Evolutionary conservation across 108 stramenopile genomes (phyloP).

Genomic region (Aurantiochytrium sp.): DNA sequence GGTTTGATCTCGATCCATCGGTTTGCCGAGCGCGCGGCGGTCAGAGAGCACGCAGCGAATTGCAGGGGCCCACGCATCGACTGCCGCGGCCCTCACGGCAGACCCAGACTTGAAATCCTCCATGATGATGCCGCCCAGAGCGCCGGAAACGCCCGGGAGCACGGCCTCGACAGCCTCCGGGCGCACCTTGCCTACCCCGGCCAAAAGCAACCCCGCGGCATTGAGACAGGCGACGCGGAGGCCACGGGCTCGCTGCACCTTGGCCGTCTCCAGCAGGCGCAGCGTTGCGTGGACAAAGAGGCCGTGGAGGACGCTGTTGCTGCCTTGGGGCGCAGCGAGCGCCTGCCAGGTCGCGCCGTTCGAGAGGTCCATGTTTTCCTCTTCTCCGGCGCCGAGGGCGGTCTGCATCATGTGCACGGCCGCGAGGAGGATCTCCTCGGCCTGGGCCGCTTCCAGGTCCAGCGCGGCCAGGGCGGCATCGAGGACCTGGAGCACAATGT

Average conservation of each 20-base stretch:
- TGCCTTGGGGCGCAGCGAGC: neutral
- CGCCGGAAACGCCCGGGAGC: neutral
- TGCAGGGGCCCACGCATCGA: neutral
- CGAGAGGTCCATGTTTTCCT: no score
- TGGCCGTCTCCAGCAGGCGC: neutral
- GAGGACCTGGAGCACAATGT: neutral
- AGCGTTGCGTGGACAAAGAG: neutral
- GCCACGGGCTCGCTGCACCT: neutral
- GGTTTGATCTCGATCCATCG: no score
- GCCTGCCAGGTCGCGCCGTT: neutral
- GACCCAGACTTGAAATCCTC: neutral
- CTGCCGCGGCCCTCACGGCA: neutral
- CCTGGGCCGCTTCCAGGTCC: neutral
- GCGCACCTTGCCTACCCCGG: neutral
- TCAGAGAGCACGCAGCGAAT: neutral
- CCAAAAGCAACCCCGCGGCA: neutral
- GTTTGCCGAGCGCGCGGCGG: neutral
- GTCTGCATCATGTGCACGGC: neutral
- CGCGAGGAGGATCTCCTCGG: neutral
- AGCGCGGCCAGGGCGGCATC: neutral
- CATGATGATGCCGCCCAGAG: neutral
- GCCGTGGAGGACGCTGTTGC: neutral
- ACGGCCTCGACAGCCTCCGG: neutral
- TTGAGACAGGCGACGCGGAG: neutral
- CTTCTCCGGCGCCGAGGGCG: neutral